Evolutionary conservation across 108 stramenopile genomes (phyloP).

Genomic region (Cyclotella cryptica): DNA sequence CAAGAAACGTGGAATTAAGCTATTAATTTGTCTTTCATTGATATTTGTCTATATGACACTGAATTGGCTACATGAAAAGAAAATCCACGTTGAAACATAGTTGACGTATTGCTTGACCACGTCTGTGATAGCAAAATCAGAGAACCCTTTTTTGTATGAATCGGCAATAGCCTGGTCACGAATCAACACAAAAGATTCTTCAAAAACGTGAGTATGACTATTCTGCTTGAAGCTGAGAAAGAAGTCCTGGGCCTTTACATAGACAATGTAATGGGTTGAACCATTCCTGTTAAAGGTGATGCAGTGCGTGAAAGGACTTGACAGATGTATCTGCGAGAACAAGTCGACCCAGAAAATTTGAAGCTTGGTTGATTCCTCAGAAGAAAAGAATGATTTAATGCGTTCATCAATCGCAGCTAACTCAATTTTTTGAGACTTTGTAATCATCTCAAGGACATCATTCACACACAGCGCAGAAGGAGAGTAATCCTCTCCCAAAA

Average conservation of each 20-base stretch:
- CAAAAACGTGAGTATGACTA: not conserved
- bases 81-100: no score
- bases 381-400: slow-evolving; percentile 17
- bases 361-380: slow-evolving; percentile 28
- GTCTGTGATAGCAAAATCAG: no score
- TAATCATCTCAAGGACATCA: slow-evolving; percentile 25
- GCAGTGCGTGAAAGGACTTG: slow-evolving; percentile 41
- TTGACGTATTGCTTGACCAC: no score
- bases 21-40: no score
- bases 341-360: slow-evolving; percentile 38
- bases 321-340: slow-evolving; percentile 18
- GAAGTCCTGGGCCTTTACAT: slow-evolving; percentile 6
- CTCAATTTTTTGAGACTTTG: slow-evolving; percentile 24
- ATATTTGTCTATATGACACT: no score
- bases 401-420: slow-evolving; percentile 33
- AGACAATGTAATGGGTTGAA: slow-evolving; percentile 12
- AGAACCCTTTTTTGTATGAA: no score
- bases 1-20: no score
- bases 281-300: slow-evolving; percentile 4
- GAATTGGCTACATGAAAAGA: no score
- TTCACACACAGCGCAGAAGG: slow-evolving; percentile 1
- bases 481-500: slow-evolving; percentile 27
- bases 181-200: not conserved
- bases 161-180: not conserved
- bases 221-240: slow-evolving; percentile 12